Percentiles rank a stretch among this genome's conserved stretches.
Conservation (phyloP, 2,329 filamentous ascomycete species). For the Pestalotiopsis sp. region DNA sequence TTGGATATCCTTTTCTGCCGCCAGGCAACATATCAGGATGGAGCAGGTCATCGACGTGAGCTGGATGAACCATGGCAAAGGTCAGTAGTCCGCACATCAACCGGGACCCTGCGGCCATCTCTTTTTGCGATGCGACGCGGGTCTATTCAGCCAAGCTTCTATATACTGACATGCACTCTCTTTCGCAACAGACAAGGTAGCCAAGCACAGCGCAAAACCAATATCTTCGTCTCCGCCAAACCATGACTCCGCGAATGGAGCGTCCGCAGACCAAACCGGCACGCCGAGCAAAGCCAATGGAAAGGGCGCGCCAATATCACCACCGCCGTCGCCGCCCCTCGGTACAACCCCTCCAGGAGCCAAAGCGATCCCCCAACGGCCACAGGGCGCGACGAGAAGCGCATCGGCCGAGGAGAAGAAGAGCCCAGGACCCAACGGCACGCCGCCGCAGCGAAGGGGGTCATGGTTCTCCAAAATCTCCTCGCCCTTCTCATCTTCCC, state of each 20-base stretch:
- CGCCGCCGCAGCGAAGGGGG: conserved; percentile 59
- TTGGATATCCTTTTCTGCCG: not conserved
- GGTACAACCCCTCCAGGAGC: conserved; percentile 20
- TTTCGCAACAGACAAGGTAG: conserved; percentile 26
- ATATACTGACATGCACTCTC: conserved; percentile 19
- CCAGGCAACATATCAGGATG: conserved; percentile 49
- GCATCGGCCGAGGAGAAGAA: conserved; percentile 35
- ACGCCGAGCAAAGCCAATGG: conserved; percentile 28
- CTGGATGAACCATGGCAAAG: conserved; percentile 88
- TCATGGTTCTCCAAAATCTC: conserved; percentile 96
- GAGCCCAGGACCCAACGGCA: conserved; percentile 29
- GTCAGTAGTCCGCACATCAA: conserved; percentile 48
- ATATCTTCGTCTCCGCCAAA: conserved; percentile 25
- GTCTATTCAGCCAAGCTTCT: not conserved
- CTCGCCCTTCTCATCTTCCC: conserved; percentile 80
- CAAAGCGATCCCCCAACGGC: conserved; percentile 33
- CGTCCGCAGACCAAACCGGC: conserved; percentile 18
- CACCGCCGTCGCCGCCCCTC: conserved; percentile 20
- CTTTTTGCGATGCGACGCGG: conserved; percentile 1
- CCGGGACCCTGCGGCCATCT: not conserved
- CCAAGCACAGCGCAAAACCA: conserved; percentile 22
- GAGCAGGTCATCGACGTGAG: conserved; percentile 86
- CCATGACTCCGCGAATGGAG: conserved; percentile 22
- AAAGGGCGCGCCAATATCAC: conserved; percentile 21
- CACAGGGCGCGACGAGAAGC: conserved; percentile 32